Conservation (phyloP, 495 filamentous ascomycete genomes). For the Penicillium herquei region DNA sequence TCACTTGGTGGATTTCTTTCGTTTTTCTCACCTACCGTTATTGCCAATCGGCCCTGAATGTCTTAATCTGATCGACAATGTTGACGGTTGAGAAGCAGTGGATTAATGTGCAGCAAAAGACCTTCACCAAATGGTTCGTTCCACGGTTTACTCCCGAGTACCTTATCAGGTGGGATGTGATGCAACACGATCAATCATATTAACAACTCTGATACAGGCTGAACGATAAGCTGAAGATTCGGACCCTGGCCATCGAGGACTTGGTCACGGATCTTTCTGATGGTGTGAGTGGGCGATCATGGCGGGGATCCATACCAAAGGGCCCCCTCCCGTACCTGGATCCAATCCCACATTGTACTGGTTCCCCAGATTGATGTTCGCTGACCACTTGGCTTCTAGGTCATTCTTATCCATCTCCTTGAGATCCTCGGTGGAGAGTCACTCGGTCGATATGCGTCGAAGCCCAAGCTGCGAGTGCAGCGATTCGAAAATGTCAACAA, state of each 20-base stretch:
- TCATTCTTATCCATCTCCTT: constrained; percentile 91
- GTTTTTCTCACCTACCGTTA: constrained; percentile 6
- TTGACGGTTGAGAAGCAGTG: constrained; percentile 79
- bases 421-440: constrained; percentile 93
- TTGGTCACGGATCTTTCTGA: constrained; percentile 86
- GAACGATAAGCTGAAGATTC: constrained; percentile 84
- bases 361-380: background rate
- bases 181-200: background rate
- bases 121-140: constrained; percentile 94
- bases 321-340: too few relatives aligned
- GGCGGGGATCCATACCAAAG: background rate
- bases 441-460: constrained; percentile 92
- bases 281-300: constrained; percentile 61
- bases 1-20: background rate
- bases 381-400: constrained; percentile 44
- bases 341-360: background rate
- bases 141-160: background rate
- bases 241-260: constrained; percentile 74
- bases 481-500: constrained; percentile 98
- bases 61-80: constrained; percentile 44
- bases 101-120: constrained; percentile 97
- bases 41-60: constrained; percentile 42
- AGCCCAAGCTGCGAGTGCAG: constrained; percentile 93
- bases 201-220: constrained; percentile 56
- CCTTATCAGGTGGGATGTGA: too few relatives aligned